phyloP scores from a whole-genome alignment of 164 flowering plant species.

The Saururus chinensis region DNA sequence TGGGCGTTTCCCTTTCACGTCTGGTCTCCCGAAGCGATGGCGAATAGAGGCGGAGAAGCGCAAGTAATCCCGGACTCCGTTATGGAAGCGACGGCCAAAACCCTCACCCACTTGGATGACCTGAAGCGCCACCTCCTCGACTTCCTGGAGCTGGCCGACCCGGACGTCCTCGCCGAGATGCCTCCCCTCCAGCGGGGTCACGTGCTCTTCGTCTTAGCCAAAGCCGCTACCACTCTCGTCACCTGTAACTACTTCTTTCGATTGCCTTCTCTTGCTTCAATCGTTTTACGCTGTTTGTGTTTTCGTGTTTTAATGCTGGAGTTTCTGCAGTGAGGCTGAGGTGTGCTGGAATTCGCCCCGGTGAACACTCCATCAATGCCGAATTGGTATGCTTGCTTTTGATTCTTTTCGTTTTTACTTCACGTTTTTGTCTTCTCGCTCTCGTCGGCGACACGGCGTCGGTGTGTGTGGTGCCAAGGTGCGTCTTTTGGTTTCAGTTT shows the following conservation, averaged over 20 bases:
- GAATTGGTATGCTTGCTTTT: constrained; percentile 52
- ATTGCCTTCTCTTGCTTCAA: background rate
- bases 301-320: background rate
- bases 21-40: background rate
- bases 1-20: no score
- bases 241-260: constrained; percentile 24
- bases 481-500: background rate
- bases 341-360: constrained; percentile 64
- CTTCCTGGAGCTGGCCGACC: constrained; percentile 39
- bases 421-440: background rate
- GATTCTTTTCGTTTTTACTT: no score
- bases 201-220: constrained; percentile 49
- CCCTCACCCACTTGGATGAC: constrained; percentile 34
- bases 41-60: constrained; percentile 7
- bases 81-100: constrained; percentile 38
- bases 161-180: constrained; percentile 44
- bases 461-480: background rate
- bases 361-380: constrained; percentile 64
- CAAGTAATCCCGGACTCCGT: constrained; percentile 52
- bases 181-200: constrained; percentile 71
- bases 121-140: constrained; percentile 32
- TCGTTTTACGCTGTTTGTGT: background rate
- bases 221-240: constrained; percentile 44
- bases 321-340: constrained; percentile 60
- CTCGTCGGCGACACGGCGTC: no score